A percentile compares a stretch with the other conserved stretches of the same genome.
Conservation (phyloP, 1,284 basidiomycete species). For the Cystobasidium pallidum region DNA sequence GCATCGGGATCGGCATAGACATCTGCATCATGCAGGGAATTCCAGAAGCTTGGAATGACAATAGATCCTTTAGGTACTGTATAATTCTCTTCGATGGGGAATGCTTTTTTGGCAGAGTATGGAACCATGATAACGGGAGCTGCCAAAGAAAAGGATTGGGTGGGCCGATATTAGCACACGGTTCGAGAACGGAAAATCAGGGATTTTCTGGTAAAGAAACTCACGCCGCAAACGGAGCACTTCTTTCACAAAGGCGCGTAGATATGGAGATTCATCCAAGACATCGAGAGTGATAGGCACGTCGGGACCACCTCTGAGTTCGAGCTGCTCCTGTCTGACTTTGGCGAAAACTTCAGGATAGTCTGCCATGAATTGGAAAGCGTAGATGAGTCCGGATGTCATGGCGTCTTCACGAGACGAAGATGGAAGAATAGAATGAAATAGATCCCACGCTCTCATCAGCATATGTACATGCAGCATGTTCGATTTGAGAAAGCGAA, state of each 20-base stretch:
- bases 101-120: conserved; percentile 84
- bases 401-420: conserved; percentile 72
- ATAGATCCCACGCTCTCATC: background rate
- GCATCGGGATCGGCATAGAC: conserved; percentile 85
- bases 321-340: conserved; percentile 87
- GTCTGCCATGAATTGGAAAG: conserved; percentile 94
- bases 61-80: conserved; percentile 88
- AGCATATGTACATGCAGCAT: background rate
- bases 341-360: conserved; percentile 86
- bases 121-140: conserved; percentile 69
- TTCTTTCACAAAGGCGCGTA: conserved; percentile 90
- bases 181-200: no score
- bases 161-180: no score
- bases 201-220: no score
- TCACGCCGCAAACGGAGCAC: conserved; percentile 65
- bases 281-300: conserved; percentile 84
- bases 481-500: background rate
- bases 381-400: conserved; percentile 78
- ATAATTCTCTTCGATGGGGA: conserved; percentile 88
- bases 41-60: conserved; percentile 95
- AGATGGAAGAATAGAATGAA: background rate
- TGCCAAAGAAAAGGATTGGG: conserved; percentile 35
- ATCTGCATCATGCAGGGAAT: conserved; percentile 79
- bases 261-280: conserved; percentile 90
- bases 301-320: conserved; percentile 76